phyloP scores from a whole-genome alignment of 2,329 filamentous ascomycete species.

The Trichoderma sp. region DNA sequence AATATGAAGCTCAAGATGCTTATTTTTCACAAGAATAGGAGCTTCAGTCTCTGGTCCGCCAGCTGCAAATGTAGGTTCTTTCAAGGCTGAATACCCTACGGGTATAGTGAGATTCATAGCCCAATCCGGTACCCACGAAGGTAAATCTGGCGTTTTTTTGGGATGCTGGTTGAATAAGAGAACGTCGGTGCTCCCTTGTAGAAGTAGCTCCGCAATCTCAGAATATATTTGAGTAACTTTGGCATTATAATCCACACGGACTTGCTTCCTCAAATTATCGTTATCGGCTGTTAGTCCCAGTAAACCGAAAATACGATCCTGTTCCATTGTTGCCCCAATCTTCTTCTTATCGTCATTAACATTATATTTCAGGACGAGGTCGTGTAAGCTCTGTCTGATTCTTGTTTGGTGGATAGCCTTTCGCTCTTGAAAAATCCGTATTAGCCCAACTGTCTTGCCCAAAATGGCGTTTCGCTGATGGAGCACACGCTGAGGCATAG shows the following conservation, averaged over 20 bases:
- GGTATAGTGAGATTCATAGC: constrained; percentile 29
- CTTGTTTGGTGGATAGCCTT: constrained; percentile 28
- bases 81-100: constrained; percentile 25
- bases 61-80: constrained; percentile 26
- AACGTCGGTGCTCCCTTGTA: constrained; percentile 27
- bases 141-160: constrained; percentile 24
- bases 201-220: constrained; percentile 25
- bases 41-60: constrained; percentile 20
- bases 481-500: constrained; percentile 22
- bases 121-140: constrained; percentile 38
- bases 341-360: constrained; percentile 26
- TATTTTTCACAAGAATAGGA: constrained; percentile 8
- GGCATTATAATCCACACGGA: constrained; percentile 22
- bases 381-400: constrained; percentile 24
- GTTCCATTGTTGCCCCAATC: constrained; percentile 28
- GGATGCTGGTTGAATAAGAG: constrained; percentile 32
- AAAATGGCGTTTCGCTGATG: constrained; percentile 24
- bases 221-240: constrained; percentile 21
- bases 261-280: constrained; percentile 19
- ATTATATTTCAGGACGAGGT: constrained; percentile 32
- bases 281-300: constrained; percentile 29
- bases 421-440: constrained; percentile 31
- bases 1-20: constrained; percentile 19
- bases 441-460: constrained; percentile 22
- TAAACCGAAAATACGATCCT: constrained; percentile 34